Evolutionary conservation across 495 filamentous ascomycete genomes (phyloP).

Genomic region (Immersiella caudata): DNA sequence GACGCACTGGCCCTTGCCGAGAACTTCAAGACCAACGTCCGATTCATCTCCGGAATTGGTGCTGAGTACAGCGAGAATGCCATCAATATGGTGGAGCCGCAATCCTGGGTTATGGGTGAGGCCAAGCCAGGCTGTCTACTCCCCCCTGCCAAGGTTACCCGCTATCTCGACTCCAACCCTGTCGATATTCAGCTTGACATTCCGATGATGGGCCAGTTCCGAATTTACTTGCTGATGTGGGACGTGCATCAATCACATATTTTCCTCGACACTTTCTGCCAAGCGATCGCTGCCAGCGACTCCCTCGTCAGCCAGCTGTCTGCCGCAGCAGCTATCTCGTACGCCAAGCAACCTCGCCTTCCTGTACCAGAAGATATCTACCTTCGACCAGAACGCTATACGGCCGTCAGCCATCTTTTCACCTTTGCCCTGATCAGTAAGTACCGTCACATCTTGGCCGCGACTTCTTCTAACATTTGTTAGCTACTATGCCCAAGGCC

Average conservation of each 20-base stretch:
- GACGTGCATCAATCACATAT: constrained; percentile 53
- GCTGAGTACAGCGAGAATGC: constrained; percentile 63
- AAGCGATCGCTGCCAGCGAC: constrained; percentile 42
- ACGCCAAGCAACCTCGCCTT: constrained; percentile 52
- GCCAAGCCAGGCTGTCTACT: constrained; percentile 62
- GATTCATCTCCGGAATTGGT: constrained; percentile 68
- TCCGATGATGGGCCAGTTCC: constrained; percentile 70
- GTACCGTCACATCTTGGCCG: constrained; percentile 2
- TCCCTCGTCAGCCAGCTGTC: constrained; percentile 55
- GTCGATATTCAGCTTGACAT: constrained; percentile 73
- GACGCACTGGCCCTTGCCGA: constrained; percentile 59
- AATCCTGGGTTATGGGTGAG: constrained; percentile 48
- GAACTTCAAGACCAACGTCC: constrained; percentile 67
- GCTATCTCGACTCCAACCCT: constrained; percentile 71
- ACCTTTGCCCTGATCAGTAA: constrained; percentile 60
- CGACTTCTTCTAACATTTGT: neutral
- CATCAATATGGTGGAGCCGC: constrained; percentile 51
- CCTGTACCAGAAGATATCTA: constrained; percentile 59
- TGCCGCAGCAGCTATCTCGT: constrained; percentile 53
- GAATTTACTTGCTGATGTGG: constrained; percentile 65
- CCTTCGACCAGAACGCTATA: constrained; percentile 63
- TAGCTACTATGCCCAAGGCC: constrained; percentile 57
- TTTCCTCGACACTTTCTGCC: constrained; percentile 59
- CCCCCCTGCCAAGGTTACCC: constrained; percentile 63
- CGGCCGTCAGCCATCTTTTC: constrained; percentile 58